These are phyloP conservation scores for Ganoderma multipileum DNA, from an alignment of 1,284 basidiomycete species.

Conservation along the genomic window DNA sequence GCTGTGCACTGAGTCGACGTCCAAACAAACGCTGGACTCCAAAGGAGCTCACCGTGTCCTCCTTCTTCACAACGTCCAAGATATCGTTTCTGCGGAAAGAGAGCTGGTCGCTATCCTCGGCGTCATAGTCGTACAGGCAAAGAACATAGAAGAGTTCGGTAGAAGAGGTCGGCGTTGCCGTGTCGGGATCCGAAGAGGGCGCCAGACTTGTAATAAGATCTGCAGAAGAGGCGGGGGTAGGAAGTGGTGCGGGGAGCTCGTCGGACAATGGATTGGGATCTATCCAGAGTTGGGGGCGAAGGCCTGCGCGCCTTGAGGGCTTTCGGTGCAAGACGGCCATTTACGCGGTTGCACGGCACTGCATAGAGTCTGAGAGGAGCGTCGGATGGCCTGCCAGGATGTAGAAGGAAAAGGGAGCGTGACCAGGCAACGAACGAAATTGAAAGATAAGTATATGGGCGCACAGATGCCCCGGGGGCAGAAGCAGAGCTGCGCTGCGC, in stretches of 20 bases:
- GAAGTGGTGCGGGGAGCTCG: slow-evolving; percentile 15
- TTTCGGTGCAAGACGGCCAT: slow-evolving; percentile 30
- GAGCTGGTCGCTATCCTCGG: slow-evolving; percentile 66
- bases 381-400: slow-evolving; percentile 2
- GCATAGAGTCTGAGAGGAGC: slow-evolving; percentile 19
- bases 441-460: not conserved
- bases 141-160: slow-evolving; percentile 52
- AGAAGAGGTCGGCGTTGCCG: slow-evolving; percentile 39
- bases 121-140: slow-evolving; percentile 70
- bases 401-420: slow-evolving; percentile 14
- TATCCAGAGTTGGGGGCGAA: slow-evolving; percentile 53
- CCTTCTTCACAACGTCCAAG: slow-evolving; percentile 67
- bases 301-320: slow-evolving; percentile 28
- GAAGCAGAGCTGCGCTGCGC: slow-evolving; percentile 20
- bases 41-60: slow-evolving; percentile 50
- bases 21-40: not conserved
- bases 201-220: slow-evolving; percentile 35
- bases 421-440: slow-evolving; percentile 14
- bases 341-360: slow-evolving; percentile 14
- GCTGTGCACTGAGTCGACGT: not conserved
- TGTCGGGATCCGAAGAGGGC: slow-evolving; percentile 29
- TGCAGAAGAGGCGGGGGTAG: slow-evolving; percentile 33
- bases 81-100: slow-evolving; percentile 71
- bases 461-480: slow-evolving; percentile 6
- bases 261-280: slow-evolving; percentile 48